Conservation (phyloP, 1,284 basidiomycete genomes). For the Rhodotorula glutinis region DNA sequence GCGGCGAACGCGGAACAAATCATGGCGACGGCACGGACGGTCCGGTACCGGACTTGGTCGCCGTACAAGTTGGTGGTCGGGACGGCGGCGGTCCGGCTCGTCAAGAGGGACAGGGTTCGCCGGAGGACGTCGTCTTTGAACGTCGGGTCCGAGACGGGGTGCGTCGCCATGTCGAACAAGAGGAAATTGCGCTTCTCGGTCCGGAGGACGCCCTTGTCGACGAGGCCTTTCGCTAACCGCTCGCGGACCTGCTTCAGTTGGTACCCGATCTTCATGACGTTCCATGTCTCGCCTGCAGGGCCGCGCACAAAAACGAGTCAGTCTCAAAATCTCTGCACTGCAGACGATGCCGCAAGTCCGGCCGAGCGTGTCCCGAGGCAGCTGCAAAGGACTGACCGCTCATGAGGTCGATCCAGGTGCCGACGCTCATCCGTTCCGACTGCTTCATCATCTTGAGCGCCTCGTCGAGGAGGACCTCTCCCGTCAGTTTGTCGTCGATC, state of each 20-base stretch:
- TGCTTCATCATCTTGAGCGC: conserved; percentile 88
- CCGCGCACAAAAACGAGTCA: not conserved
- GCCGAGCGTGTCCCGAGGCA: no score
- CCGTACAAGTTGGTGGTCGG: conserved; percentile 62
- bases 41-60: conserved; percentile 73
- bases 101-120: conserved; percentile 72
- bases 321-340: not conserved
- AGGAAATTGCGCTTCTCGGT: conserved; percentile 96
- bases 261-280: conserved; percentile 96
- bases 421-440: conserved; percentile 77
- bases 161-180: conserved; percentile 97
- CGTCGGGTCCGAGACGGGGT: conserved; percentile 85
- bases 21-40: conserved; percentile 73
- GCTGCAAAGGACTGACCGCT: conserved; percentile 69
- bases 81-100: conserved; percentile 75
- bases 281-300: conserved; percentile 86
- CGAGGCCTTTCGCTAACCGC: conserved; percentile 91
- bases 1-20: conserved; percentile 87
- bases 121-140: conserved; percentile 79
- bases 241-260: conserved; percentile 96
- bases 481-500: conserved; percentile 82
- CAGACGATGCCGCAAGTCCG: no score
- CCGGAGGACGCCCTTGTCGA: conserved; percentile 93
- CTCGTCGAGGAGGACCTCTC: conserved; percentile 92
- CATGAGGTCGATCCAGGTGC: conserved; percentile 88